These are phyloP conservation scores for Xenosphaeropsis pyriputrescens DNA, from an alignment of 2,329 filamentous ascomycete genomes.

Conservation along the genomic window DNA sequence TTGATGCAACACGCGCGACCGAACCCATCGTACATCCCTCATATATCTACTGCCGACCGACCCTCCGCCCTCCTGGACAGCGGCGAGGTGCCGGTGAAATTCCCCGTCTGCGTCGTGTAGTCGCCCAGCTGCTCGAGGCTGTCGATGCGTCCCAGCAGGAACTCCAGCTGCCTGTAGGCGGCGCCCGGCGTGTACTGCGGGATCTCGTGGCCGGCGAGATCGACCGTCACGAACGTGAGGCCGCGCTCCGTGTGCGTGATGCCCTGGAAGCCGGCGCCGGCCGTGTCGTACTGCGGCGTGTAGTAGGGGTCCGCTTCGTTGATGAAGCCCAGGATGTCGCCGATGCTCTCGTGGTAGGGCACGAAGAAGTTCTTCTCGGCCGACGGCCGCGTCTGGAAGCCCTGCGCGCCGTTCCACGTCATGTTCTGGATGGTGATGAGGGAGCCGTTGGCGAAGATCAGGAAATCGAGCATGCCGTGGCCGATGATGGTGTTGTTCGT, in stretches of 20 bases:
- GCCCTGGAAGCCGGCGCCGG: conserved; percentile 23
- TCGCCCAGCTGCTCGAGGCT: conserved; percentile 21
- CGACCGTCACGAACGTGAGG: conserved; percentile 42
- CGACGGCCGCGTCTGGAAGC: conserved; percentile 31
- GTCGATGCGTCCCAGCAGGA: conserved; percentile 41
- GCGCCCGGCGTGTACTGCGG: conserved; percentile 41
- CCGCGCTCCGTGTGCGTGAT: conserved; percentile 45
- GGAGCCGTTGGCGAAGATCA: conserved; percentile 48
- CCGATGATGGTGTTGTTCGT: conserved; percentile 45
- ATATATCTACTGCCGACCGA: no score
- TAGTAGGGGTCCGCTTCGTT: conserved; percentile 6
- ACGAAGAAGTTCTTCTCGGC: conserved; percentile 11
- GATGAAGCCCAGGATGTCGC: conserved; percentile 24
- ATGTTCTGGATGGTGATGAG: conserved; percentile 55
- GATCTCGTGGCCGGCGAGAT: conserved; percentile 36
- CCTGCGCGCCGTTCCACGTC: conserved; percentile 52
- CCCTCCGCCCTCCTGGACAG: no score
- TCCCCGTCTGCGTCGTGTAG: conserved; percentile 13
- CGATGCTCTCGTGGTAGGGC: conserved; percentile 30
- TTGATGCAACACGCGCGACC: no score
- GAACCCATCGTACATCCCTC: no score
- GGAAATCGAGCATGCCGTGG: conserved; percentile 45
- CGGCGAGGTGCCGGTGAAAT: conserved; percentile 8
- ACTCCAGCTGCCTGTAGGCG: conserved; percentile 44
- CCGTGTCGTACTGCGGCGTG: conserved; percentile 10